Percentiles rank a stretch among this genome's conserved stretches.
Conservation (phyloP, 1,284 basidiomycete genomes). For the Spongispora temasekensis region DNA sequence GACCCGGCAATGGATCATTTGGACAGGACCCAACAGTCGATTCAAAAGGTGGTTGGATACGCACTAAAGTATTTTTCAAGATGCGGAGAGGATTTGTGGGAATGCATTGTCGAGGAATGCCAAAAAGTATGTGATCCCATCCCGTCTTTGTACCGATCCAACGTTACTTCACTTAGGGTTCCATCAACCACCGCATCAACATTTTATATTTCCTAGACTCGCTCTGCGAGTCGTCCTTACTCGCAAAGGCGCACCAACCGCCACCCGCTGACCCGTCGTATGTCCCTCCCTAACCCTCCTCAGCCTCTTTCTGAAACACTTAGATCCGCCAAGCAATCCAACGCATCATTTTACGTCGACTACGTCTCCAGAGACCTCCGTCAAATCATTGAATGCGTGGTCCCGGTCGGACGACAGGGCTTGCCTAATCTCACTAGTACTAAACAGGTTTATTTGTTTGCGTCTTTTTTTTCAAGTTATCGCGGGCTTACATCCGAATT, state of each 20-base stretch:
- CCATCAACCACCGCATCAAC: conserved; percentile 90
- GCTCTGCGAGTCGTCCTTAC: conserved; percentile 76
- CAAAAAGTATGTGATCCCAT: background rate
- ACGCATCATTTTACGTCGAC: conserved; percentile 63
- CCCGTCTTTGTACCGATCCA: no score
- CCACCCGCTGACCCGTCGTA: conserved; percentile 17
- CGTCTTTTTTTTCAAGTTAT: background rate
- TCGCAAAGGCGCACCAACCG: conserved; percentile 55
- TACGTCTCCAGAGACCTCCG: conserved; percentile 74
- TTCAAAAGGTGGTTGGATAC: background rate
- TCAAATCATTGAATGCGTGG: conserved; percentile 79
- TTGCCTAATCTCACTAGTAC: background rate
- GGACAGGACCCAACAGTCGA: background rate
- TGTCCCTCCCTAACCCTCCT: background rate
- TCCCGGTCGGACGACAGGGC: conserved; percentile 72
- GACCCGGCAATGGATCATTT: no score
- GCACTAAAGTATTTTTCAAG: background rate
- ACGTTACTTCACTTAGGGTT: no score
- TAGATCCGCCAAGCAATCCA: conserved; percentile 19
- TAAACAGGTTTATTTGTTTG: background rate
- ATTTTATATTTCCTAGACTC: conserved; percentile 91
- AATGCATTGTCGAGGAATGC: conserved; percentile 1
- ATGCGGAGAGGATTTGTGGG: background rate
- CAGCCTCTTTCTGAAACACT: background rate
- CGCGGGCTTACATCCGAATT: no score